Base-by-base conservation (phyloP, 768 basidiomycete genomes). In the Boletus fagicola region DNA sequence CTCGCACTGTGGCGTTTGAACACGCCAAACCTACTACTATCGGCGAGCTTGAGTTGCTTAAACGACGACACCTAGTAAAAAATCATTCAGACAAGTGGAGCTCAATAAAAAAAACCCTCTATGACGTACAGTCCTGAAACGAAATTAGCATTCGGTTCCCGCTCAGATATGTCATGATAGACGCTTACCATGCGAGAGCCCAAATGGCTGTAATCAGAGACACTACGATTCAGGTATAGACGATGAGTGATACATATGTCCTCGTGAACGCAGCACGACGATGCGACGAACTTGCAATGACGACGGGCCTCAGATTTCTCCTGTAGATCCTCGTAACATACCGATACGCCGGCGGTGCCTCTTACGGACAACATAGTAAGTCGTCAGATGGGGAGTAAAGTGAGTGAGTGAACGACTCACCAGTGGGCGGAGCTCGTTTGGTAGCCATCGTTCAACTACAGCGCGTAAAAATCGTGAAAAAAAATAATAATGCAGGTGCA, bases 31-130 rank as follows among this genome's bases (percentile, higher is more conserved):
- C 35, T 66, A 88, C 88, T 73, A 8, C 64, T 61, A 31, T 78
- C 67, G 50, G 81, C 83, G 20, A 79, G 68, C 5, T 69, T 67
- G 50, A 81, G 80, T 59, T 78, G 80, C 60, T 80, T 77, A 70
- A 87, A 88, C 61, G 79, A 80, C n/a, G 80, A 76, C 61, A 90
- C 80, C 88, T 88, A n/a, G n/a, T n/a, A n/a, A n/a, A n/a, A n/a
- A n/a, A n/a, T n/a, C n/a, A n/a, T n/a, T n/a, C n/a, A n/a, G n/a
- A n/a, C n/a, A n/a, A n/a, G n/a, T n/a, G n/a, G n/a, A n/a, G n/a
- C n/a, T n/a, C n/a, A n/a, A n/a, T n/a, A n/a, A n/a, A n/a, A 28
- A 47, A 7, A 12, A 15, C 28, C 18, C 0, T 10, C 38, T 2
- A n/a, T 5, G 16, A 61, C 70, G 38, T 53, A 72, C 71, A 4